A percentile compares a stretch with the other conserved stretches of the same genome.
Conservation (phyloP, 257 asterid species). For the Solanum chiquidenum region DNA sequence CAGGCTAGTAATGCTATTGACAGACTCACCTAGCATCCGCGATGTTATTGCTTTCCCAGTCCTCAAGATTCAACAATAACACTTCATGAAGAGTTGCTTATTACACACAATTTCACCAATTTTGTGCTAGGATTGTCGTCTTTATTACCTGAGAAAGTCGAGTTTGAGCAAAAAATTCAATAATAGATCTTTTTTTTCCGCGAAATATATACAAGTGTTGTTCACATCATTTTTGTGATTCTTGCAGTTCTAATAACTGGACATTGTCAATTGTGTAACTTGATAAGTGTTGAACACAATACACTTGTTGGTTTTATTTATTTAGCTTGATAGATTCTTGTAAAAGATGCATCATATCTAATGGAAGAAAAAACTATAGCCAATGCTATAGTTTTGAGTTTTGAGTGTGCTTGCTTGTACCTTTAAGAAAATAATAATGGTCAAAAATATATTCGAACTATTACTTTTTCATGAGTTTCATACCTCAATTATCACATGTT, state of each 20-base stretch:
- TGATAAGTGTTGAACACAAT: background rate
- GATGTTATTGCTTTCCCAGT: constrained; percentile 93
- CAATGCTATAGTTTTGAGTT: background rate
- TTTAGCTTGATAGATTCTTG: background rate
- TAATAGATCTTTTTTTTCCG: background rate
- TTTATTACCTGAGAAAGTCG: background rate
- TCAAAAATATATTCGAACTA: rapidly evolving
- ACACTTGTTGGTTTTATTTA: background rate
- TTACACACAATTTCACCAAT: background rate
- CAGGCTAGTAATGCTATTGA: constrained; percentile 83
- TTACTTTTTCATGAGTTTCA: background rate
- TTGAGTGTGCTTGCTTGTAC: background rate
- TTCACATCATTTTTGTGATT: background rate
- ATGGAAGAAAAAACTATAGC: background rate
- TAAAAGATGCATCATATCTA: background rate
- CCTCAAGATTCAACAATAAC: constrained; percentile 56
- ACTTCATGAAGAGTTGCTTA: background rate
- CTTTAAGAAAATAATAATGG: background rate
- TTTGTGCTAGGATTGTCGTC: background rate
- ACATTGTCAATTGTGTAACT: background rate
- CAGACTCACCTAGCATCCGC: constrained; percentile 76
- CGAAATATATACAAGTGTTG: background rate
- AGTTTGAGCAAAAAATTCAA: background rate
- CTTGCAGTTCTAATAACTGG: background rate
- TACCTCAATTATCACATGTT: rapidly evolving